Evolutionary conservation across 1,139 yeast genomes (phyloP).

Genomic region (Lodderomyces parapsilosis): DNA sequence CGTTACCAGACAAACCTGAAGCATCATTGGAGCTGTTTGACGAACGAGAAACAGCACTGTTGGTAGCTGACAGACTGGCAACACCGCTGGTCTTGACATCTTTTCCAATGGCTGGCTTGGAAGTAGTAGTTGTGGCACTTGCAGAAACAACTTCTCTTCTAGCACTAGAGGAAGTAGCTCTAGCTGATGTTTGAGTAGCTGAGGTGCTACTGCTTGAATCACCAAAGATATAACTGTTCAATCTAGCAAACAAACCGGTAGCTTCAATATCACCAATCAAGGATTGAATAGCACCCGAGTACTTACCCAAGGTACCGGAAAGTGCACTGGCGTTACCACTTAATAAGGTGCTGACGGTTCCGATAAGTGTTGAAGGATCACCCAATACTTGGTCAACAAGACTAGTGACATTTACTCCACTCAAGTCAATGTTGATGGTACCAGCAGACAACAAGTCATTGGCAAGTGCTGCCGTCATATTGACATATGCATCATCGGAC

Average conservation of each 20-base stretch:
- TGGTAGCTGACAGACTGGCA: conserved; percentile 1
- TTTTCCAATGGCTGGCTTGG: not conserved
- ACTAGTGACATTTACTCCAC: conserved; percentile 26
- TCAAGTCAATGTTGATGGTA: conserved; percentile 22
- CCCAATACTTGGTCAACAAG: conserved; percentile 25
- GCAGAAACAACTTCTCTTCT: conserved; percentile 6
- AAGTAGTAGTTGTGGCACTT: conserved; percentile 6
- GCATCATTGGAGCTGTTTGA: conserved; percentile 1
- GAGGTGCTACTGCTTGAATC: conserved; percentile 22
- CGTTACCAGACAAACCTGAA: not conserved
- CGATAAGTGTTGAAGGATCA: conserved; percentile 25
- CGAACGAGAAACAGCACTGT: conserved; percentile 2
- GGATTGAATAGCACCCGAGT: conserved; percentile 30
- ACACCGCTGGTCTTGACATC: not conserved
- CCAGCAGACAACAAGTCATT: conserved; percentile 27
- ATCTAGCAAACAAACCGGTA: conserved; percentile 39
- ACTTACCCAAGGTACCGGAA: conserved; percentile 23
- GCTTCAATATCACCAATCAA: conserved; percentile 35
- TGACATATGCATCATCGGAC: conserved; percentile 35
- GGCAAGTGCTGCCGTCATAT: conserved; percentile 34
- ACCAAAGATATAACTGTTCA: conserved; percentile 36
- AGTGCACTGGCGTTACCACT: conserved; percentile 16
- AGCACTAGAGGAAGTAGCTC: conserved; percentile 9
- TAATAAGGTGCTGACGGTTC: conserved; percentile 24
- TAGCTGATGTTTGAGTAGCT: conserved; percentile 8